phyloP scores from a whole-genome alignment of 305 asterid genomes.

The Salvia sclarea region DNA sequence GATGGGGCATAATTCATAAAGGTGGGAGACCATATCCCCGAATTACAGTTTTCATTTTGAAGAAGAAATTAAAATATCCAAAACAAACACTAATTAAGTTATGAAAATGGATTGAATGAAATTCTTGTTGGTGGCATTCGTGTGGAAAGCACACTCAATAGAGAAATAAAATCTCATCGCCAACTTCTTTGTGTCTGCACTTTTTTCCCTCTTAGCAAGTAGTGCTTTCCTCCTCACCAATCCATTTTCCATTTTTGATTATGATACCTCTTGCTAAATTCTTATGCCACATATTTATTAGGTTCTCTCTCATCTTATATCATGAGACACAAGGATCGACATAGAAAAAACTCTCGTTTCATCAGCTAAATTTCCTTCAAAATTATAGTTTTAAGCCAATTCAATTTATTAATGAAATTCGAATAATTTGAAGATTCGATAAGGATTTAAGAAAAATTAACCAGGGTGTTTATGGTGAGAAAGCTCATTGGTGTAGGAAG shows the following conservation, averaged over 20 bases:
- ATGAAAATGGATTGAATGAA: not conserved
- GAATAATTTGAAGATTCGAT: too few relatives aligned
- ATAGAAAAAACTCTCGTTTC: too few relatives aligned
- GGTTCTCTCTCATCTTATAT: slow-evolving; percentile 4
- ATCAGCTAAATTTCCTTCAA: too few relatives aligned
- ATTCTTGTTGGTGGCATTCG: slow-evolving; percentile 44
- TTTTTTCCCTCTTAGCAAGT: slow-evolving; percentile 7
- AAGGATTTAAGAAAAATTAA: too few relatives aligned
- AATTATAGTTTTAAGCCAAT: too few relatives aligned
- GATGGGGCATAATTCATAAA: not conserved
- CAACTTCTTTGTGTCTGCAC: slow-evolving; percentile 28
- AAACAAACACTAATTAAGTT: not conserved
- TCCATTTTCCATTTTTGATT: slow-evolving; percentile 42
- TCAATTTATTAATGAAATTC: too few relatives aligned
- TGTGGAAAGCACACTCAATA: slow-evolving; percentile 54
- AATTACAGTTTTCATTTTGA: not conserved
- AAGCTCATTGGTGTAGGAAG: too few relatives aligned
- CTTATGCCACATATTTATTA: slow-evolving; percentile 20
- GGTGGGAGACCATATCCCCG: not conserved
- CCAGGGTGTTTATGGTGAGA: too few relatives aligned
- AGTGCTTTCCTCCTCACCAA: slow-evolving; percentile 60
- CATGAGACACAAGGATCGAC: too few relatives aligned
- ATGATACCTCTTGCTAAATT: slow-evolving; percentile 13
- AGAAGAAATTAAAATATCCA: not conserved
- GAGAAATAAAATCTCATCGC: slow-evolving; percentile 34